These are phyloP conservation scores for Dioscorea cayenensis DNA, from an alignment of 116 monocot species.

Conservation along the genomic window DNA sequence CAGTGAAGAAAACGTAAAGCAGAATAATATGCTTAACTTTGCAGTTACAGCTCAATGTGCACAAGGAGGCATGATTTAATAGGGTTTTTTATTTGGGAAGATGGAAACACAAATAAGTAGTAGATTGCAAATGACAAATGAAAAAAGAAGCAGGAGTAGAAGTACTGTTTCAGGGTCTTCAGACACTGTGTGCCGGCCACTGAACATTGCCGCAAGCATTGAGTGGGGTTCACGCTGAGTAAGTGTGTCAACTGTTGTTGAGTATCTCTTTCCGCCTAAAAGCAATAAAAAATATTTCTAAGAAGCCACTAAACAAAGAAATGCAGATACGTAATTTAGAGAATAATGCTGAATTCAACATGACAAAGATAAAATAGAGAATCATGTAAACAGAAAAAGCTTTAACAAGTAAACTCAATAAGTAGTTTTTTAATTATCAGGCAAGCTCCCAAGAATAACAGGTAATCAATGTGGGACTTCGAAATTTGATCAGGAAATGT, in stretches of 20 bases:
- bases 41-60: too few relatives aligned
- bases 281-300: background rate
- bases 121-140: background rate
- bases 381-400: background rate
- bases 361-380: background rate
- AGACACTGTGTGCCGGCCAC: conserved; percentile 60
- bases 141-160: background rate
- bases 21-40: too few relatives aligned
- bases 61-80: too few relatives aligned
- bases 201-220: conserved; percentile 95
- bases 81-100: too few relatives aligned
- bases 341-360: too few relatives aligned
- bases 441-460: background rate
- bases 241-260: conserved; percentile 73
- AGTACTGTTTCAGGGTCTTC: conserved; percentile 56
- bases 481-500: background rate
- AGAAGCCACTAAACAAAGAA: background rate
- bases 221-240: conserved; percentile 80
- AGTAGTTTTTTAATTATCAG: background rate
- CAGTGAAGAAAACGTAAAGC: too few relatives aligned
- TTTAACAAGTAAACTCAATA: background rate
- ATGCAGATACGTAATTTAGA: background rate
- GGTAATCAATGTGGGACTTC: background rate
- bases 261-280: conserved; percentile 76
- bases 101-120: too few relatives aligned